phyloP scores from a whole-genome alignment of 305 asterid genomes.

The Fraxinus albicans region DNA sequence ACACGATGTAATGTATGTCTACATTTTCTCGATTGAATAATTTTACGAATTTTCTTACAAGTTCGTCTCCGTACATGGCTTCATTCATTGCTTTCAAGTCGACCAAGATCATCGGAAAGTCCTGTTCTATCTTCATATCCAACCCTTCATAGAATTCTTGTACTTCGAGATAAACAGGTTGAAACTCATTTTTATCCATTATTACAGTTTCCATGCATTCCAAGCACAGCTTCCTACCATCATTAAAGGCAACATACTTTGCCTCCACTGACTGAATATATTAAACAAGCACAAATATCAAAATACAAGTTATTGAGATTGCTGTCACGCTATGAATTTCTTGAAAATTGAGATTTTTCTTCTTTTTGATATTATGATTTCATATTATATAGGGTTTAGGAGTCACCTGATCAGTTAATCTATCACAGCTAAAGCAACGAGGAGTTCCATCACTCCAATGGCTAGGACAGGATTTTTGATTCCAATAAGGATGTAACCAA shows the following conservation, averaged over 20 bases:
- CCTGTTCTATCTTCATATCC: conserved; percentile 50
- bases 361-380: too few relatives aligned
- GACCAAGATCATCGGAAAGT: conserved; percentile 49
- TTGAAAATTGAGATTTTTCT: not conserved
- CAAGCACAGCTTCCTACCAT: conserved; percentile 53
- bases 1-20: not conserved
- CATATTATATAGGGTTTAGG: not conserved
- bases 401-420: conserved; percentile 41
- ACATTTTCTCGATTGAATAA: not conserved
- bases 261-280: conserved; percentile 37
- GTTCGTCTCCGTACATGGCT: conserved; percentile 54
- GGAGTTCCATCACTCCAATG: conserved; percentile 54
- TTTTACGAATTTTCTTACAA: conserved; percentile 27
- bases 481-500: conserved; percentile 46
- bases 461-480: conserved; percentile 51
- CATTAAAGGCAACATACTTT: conserved; percentile 41
- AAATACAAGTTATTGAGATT: too few relatives aligned
- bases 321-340: too few relatives aligned
- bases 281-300: not conserved
- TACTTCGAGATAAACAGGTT: conserved; percentile 50
- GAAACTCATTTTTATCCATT: conserved; percentile 46
- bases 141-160: conserved; percentile 46
- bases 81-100: conserved; percentile 52
- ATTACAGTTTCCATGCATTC: conserved; percentile 54
- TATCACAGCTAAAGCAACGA: conserved; percentile 55